Evolutionary conservation across 208 protist genomes (phyloP).

Genomic region (Blechomonas ayalai): DNA sequence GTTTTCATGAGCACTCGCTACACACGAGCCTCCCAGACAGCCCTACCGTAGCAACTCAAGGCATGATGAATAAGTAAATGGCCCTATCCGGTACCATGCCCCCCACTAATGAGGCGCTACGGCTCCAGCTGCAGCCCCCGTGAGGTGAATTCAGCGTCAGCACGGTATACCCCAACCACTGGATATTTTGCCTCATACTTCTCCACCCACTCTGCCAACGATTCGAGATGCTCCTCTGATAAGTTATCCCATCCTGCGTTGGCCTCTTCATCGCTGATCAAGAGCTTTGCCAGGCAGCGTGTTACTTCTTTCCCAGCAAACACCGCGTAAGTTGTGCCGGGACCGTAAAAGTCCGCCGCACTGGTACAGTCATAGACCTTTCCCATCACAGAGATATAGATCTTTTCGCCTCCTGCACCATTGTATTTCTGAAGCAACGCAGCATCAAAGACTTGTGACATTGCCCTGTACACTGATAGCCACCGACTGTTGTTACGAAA

Average conservation of each 20-base stretch:
- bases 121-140: conserved; percentile 38
- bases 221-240: conserved; percentile 40
- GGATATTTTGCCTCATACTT: conserved; percentile 78
- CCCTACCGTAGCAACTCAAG: too few species aligned
- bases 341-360: conserved; percentile 63
- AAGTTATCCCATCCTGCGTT: conserved; percentile 73
- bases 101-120: background rate
- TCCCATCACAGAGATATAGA: conserved; percentile 77
- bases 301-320: conserved; percentile 76
- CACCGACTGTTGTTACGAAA: too few species aligned
- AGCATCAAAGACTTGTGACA: too few species aligned
- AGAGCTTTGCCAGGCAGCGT: conserved; percentile 81
- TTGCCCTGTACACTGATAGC: too few species aligned
- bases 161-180: conserved; percentile 40
- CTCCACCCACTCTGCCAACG: conserved; percentile 60
- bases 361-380: conserved; percentile 71
- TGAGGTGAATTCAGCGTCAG: conserved; percentile 29
- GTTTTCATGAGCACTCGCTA: too few species aligned
- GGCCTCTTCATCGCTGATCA: conserved; percentile 66
- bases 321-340: conserved; percentile 61
- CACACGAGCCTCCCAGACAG: too few species aligned
- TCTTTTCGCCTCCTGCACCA: conserved; percentile 26
- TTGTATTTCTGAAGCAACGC: conserved; percentile 34
- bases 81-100: too few species aligned
- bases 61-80: too few species aligned